Evolutionary conservation across 441 rosid species (phyloP).

Genomic region (Lepidium campestre): DNA sequence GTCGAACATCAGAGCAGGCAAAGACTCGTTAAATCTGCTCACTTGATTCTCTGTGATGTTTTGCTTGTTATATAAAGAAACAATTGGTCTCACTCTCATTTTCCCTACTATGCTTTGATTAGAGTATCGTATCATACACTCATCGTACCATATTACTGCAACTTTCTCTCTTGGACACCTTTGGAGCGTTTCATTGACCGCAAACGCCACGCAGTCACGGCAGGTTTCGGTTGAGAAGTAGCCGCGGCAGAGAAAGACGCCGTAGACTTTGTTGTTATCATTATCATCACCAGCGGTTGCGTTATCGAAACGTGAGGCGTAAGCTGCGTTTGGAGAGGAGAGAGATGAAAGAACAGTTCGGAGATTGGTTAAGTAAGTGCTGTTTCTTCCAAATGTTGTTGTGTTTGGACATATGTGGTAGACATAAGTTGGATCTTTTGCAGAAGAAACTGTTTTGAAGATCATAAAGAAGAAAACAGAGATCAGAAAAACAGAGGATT

Average conservation of each 20-base stretch:
- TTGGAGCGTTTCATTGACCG: constrained; percentile 15
- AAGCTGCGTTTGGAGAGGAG: constrained; percentile 23
- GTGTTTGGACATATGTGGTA: constrained; percentile 17
- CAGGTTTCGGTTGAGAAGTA: constrained; percentile 26
- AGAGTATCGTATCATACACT: constrained; percentile 41
- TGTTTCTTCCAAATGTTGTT: constrained; percentile 22
- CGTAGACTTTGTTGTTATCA: constrained; percentile 25
- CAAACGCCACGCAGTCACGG: constrained; percentile 28
- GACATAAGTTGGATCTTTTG: constrained; percentile 14
- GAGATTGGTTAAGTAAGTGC: constrained; percentile 33
- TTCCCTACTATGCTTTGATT: constrained; percentile 13
- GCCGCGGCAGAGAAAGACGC: constrained; percentile 50
- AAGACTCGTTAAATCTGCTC: not conserved
- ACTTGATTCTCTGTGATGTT: constrained; percentile 23
- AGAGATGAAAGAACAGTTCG: constrained; percentile 31
- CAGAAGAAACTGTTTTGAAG: not conserved
- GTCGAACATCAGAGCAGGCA: constrained; percentile 13
- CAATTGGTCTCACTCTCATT: not conserved
- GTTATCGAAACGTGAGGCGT: constrained; percentile 15
- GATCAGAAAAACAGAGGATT: constrained; percentile 12
- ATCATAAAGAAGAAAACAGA: not conserved
- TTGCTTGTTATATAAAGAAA: not conserved
- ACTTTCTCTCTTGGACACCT: constrained; percentile 32
- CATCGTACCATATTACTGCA: constrained; percentile 37
- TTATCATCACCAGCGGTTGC: constrained; percentile 20